A percentile compares a stretch with the other conserved stretches of the same genome.
Conservation (phyloP, 2,329 filamentous ascomycete species). For the Diaporthe caulivora region DNA sequence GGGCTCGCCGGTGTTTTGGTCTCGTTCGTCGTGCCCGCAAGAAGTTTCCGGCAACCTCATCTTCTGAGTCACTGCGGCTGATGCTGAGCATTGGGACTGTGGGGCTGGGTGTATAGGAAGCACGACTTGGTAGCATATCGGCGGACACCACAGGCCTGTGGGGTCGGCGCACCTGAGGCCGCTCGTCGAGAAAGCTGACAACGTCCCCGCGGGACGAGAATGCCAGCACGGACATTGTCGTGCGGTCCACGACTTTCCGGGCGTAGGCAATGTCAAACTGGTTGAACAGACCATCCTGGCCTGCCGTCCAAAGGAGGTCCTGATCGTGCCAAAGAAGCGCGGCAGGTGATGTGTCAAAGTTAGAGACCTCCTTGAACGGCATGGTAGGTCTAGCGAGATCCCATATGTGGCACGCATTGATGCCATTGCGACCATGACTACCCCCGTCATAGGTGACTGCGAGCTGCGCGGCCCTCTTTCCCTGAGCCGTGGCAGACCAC, state of each 20-base stretch:
- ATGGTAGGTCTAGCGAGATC: slow-evolving; percentile 76
- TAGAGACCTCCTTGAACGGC: slow-evolving; percentile 75
- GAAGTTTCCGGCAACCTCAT: slow-evolving; percentile 73
- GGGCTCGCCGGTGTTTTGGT: slow-evolving; percentile 57
- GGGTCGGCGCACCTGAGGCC: slow-evolving; percentile 60
- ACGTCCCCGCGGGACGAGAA: slow-evolving; percentile 72
- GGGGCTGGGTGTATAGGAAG: slow-evolving; percentile 62
- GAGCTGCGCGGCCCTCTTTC: slow-evolving; percentile 70
- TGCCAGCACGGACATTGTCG: slow-evolving; percentile 70
- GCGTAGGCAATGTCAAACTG: slow-evolving; percentile 76
- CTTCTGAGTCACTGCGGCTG: slow-evolving; percentile 74
- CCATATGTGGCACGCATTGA: slow-evolving; percentile 74
- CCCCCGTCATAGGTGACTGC: slow-evolving; percentile 72
- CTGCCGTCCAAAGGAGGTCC: slow-evolving; percentile 75
- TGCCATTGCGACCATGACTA: slow-evolving; percentile 65
- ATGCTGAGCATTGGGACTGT: slow-evolving; percentile 64
- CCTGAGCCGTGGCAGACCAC: slow-evolving; percentile 74
- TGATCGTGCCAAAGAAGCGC: slow-evolving; percentile 74
- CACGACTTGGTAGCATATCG: slow-evolving; percentile 44
- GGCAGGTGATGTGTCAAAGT: slow-evolving; percentile 69
- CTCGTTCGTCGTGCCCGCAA: slow-evolving; percentile 60
- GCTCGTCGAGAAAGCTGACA: slow-evolving; percentile 72
- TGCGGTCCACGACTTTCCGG: slow-evolving; percentile 72
- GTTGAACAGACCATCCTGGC: slow-evolving; percentile 71
- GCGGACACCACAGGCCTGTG: slow-evolving; percentile 45